Conservation (phyloP, 192 early-diverging fungal genomes). For the Pilobolus umbonatus region DNA sequence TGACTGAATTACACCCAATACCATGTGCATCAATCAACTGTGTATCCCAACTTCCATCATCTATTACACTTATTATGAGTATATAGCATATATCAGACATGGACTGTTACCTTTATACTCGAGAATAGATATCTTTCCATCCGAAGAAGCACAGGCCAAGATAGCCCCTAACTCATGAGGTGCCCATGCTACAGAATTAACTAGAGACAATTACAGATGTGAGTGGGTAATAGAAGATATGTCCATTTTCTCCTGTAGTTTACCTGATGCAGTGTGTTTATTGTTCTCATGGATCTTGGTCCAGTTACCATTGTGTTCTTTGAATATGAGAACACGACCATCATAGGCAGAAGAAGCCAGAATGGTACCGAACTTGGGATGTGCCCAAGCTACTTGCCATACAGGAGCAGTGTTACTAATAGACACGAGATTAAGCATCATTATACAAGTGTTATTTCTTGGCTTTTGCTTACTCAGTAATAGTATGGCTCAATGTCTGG, state of each 20-base stretch:
- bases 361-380: conserved; percentile 95
- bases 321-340: conserved; percentile 93
- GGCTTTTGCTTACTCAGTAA: conserved; percentile 56
- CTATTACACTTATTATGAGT: conserved; percentile 34
- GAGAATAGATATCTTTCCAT: conserved; percentile 90
- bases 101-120: conserved; percentile 74
- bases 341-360: conserved; percentile 97
- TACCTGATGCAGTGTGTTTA: conserved; percentile 87
- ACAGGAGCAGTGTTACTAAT: conserved; percentile 92
- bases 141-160: conserved; percentile 89
- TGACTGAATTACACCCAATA: conserved; percentile 89
- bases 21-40: conserved; percentile 77
- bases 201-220: conserved; percentile 41
- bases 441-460: too few relatives aligned
- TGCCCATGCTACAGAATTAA: conserved; percentile 96
- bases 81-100: not conserved
- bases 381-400: conserved; percentile 99
- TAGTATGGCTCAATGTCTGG: conserved; percentile 60
- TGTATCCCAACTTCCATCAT: conserved; percentile 85
- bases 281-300: conserved; percentile 80
- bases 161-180: conserved; percentile 94
- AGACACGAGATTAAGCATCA: too few relatives aligned
- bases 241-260: conserved; percentile 1
- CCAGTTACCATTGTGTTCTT: conserved; percentile 82
- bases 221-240: not conserved